Base-by-base conservation (phyloP, 805 yeast species). In the Pichia gijzeniarum region DNA sequence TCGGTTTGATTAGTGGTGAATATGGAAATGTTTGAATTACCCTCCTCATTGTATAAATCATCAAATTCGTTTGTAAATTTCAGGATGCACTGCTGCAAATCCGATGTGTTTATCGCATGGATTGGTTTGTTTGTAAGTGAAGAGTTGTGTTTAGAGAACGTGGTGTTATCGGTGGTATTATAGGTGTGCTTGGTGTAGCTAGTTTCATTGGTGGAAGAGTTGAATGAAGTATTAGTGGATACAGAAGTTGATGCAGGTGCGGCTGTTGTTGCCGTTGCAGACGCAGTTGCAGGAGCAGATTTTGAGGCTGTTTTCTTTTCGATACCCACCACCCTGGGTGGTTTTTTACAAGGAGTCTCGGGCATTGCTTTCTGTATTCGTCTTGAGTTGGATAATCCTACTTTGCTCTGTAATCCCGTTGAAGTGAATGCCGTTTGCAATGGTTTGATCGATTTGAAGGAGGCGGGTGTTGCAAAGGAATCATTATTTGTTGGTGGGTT, bases 391-490 rank as follows among this genome's bases (percentile, higher is more conserved):
- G 80, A 68, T 64, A 83, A 69, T 40, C 35, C 47, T 7, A 25
- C 28, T 60, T 80, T 80, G 33, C 83, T 77, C 48, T 81, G 63
- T 31, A 87, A 65, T 0, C 96, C 96, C 0, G 85, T 68, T 2
- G 90, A 76, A 60, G 78, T 73, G 62, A 87, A 87, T 14, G 93
- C 95, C 0, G 90, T 82, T 60, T 86, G 95, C 34, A 87, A 70
- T 2, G 96, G 96, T 58, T 83, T 85, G 19, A 85, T 93, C 40
- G 79, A 76, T 51, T 79, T 76, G 62, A 82, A 85, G 14, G 74
- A 69, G 34, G 73, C 77, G 1, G 84, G 80, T 0, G 82, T n/a
- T 17, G 47, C 32, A 33, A 38, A 37, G 9, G 20, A 12, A 19
- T 74, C 30, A 62, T 55, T 46, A 67, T 68, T 40, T 7, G 41